Percentiles rank a stretch among this genome's conserved stretches.
Evolutionary conservation across 768 basidiomycete species (phyloP).

Genomic region (Leccinum barrowsii): DNA sequence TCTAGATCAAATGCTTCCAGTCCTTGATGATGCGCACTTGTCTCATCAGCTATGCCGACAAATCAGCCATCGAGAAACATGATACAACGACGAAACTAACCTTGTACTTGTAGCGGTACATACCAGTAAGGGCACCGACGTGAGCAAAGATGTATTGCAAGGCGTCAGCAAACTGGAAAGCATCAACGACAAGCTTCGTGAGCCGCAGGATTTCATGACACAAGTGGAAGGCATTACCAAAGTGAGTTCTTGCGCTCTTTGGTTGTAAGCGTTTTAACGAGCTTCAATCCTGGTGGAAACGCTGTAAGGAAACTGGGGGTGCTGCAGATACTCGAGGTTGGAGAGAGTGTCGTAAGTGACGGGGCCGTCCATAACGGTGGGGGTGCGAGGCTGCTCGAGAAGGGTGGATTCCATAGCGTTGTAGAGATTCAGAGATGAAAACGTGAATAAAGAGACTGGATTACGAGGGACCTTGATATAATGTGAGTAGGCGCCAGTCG

Average conservation of each 20-base stretch:
- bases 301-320: too few species aligned
- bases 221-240: conserved; percentile 98
- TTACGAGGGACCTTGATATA: too few species aligned
- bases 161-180: conserved; percentile 98
- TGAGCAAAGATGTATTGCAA: conserved; percentile 97
- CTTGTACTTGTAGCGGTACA: conserved; percentile 99
- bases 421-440: too few species aligned
- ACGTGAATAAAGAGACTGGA: too few species aligned
- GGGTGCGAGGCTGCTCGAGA: too few species aligned
- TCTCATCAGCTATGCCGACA: conserved; percentile 73
- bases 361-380: too few species aligned
- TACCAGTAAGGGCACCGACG: conserved; percentile 96
- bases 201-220: conserved; percentile 97
- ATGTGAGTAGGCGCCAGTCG: too few species aligned
- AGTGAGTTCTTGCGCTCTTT: conserved; percentile 99
- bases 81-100: conserved; percentile 34
- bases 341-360: too few species aligned
- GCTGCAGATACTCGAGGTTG: too few species aligned
- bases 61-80: conserved; percentile 4
- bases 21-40: conserved; percentile 99
- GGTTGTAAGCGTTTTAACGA: conserved; percentile 94
- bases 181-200: conserved; percentile 97
- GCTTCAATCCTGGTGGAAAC: conserved; percentile 56
- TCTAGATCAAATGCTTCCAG: conserved; percentile 92
- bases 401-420: too few species aligned